Conservation (phyloP, 768 basidiomycete genomes). For the Podaxis mareebaensis region DNA sequence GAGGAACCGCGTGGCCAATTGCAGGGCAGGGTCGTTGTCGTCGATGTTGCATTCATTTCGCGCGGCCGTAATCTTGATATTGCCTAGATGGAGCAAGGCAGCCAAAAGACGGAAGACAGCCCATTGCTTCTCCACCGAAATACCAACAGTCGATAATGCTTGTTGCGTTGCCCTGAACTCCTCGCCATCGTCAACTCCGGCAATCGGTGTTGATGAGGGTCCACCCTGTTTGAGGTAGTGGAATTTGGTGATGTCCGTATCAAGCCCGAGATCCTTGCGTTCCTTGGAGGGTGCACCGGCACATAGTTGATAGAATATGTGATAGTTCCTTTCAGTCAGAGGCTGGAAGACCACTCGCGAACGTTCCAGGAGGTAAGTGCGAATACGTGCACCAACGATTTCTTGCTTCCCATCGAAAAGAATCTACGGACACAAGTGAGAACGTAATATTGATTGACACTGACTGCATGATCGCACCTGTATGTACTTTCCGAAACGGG, state of each 20-base stretch:
- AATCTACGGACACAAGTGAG: conserved; percentile 57
- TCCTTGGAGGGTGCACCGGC: conserved; percentile 95
- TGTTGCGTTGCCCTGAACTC: conserved; percentile 94
- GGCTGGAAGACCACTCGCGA: conserved; percentile 98
- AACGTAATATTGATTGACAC: conserved; percentile 8
- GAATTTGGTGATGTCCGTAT: conserved; percentile 84
- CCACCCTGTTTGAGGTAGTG: conserved; percentile 94
- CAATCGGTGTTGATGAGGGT: conserved; percentile 79
- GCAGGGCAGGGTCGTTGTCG: conserved; percentile 78
- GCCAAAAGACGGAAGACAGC: conserved; percentile 94
- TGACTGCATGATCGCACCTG: conserved; percentile 58
- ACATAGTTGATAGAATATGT: conserved; percentile 99
- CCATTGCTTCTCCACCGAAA: conserved; percentile 98
- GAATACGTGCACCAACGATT: conserved; percentile 98
- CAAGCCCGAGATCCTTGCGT: conserved; percentile 90
- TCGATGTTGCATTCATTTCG: conserved; percentile 84
- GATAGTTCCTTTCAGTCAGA: conserved; percentile 95
- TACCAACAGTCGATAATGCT: conserved; percentile 95
- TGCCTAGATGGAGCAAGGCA: conserved; percentile 94
- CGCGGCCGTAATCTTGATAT: conserved; percentile 84
- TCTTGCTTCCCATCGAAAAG: conserved; percentile 94
- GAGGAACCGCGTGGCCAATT: conserved; percentile 83
- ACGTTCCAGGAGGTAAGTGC: conserved; percentile 96
- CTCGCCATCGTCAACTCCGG: conserved; percentile 93
- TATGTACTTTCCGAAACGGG: conserved; percentile 99